Conservation (phyloP, 768 basidiomycete species). For the Mycena capillaripes region DNA sequence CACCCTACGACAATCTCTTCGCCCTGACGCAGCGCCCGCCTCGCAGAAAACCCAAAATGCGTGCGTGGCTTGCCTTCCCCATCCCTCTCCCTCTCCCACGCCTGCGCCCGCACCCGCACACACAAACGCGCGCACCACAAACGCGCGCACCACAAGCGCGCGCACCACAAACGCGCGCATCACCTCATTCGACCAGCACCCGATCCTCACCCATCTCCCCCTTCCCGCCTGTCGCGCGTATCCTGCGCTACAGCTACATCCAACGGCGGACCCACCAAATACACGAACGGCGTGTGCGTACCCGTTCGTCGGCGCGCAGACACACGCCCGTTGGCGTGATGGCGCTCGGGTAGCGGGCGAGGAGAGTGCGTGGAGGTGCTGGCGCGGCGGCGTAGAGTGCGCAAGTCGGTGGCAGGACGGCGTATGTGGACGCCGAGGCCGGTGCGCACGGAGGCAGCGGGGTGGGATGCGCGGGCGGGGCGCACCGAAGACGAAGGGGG, state of each 20-base stretch:
- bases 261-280: constrained; percentile 82
- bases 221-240: constrained; percentile 71
- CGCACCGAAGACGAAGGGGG: constrained; percentile 25
- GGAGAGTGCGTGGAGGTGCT: constrained; percentile 66
- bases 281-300: constrained; percentile 84
- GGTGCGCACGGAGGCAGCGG: constrained; percentile 50
- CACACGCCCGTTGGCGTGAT: constrained; percentile 79
- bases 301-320: constrained; percentile 86
- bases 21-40: constrained; percentile 77
- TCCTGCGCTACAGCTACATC: constrained; percentile 88
- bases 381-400: constrained; percentile 74
- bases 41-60: constrained; percentile 84
- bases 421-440: too few species aligned
- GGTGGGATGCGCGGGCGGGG: constrained; percentile 44
- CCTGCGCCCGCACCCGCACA: constrained; percentile 59
- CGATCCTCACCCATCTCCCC: constrained; percentile 71
- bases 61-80: constrained; percentile 35
- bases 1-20: constrained; percentile 93
- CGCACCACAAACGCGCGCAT: too few species aligned
- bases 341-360: constrained; percentile 75
- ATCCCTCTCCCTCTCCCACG: constrained; percentile 21
- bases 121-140: too few species aligned
- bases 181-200: constrained; percentile 78
- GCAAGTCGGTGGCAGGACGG: constrained; percentile 70
- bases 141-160: too few species aligned